A percentile compares a stretch with the other conserved stretches of the same genome.
These are phyloP conservation scores for Magnaporthales sp. DNA, from an alignment of 2,329 filamentous ascomycete species.

Conservation along the genomic window DNA sequence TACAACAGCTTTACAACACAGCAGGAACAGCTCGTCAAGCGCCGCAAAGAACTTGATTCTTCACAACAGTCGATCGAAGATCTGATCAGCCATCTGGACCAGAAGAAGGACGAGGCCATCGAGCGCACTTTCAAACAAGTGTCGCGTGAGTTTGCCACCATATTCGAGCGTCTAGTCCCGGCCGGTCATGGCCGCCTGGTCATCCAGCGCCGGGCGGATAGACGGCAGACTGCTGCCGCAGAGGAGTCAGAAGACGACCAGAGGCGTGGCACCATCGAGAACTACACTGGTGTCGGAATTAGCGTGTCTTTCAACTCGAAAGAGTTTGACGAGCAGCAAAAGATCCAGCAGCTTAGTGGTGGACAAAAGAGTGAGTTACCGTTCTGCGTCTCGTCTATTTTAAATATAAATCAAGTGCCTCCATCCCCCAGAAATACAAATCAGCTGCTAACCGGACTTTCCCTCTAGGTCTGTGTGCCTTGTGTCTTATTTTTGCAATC, in stretches of 20 bases:
- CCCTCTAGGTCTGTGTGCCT: conserved; percentile 65
- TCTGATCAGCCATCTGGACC: conserved; percentile 84
- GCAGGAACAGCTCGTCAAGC: conserved; percentile 75
- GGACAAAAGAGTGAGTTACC: conserved; percentile 80
- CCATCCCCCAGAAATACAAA: neutral
- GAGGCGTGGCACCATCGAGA: conserved; percentile 65
- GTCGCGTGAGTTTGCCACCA: conserved; percentile 80
- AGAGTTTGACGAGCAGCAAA: conserved; percentile 88
- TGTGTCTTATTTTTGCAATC: conserved; percentile 98
- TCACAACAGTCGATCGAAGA: conserved; percentile 85
- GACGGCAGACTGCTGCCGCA: conserved; percentile 33
- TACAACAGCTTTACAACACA: conserved; percentile 96
- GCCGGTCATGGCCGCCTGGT: conserved; percentile 85
- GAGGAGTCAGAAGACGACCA: conserved; percentile 62
- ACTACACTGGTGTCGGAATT: conserved; percentile 93
- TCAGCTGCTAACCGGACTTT: neutral
- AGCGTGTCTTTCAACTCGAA: conserved; percentile 98
- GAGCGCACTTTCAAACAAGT: conserved; percentile 98
- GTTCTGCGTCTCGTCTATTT: neutral
- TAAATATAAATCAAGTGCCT: neutral
- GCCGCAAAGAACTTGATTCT: conserved; percentile 77
- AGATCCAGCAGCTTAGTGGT: conserved; percentile 93
- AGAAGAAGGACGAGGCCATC: conserved; percentile 95
- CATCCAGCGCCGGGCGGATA: conserved; percentile 84
- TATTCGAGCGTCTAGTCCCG: conserved; percentile 92